Evolutionary conservation across 2,329 filamentous ascomycete species (phyloP).

Genomic region (Aureobasidium uvarum): DNA sequence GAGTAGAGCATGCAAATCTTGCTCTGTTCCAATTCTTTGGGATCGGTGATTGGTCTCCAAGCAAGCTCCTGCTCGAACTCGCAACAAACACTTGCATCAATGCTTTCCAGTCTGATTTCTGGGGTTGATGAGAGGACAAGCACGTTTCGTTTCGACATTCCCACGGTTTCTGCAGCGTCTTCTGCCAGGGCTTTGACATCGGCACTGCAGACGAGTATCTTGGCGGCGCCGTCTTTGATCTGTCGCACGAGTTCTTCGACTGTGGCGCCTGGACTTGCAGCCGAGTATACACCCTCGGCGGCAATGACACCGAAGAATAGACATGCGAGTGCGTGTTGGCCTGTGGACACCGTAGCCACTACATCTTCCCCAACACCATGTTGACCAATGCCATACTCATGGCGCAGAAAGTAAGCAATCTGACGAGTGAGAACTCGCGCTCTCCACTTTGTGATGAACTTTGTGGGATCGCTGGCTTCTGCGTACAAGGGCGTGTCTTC

Average conservation of each 20-base stretch:
- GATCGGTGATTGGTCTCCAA: constrained; percentile 57
- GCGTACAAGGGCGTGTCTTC: constrained; percentile 57
- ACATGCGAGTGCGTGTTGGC: constrained; percentile 55
- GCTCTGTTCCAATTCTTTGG: constrained; percentile 47
- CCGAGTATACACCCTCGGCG: constrained; percentile 59
- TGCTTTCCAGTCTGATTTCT: background rate
- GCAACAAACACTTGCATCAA: constrained; percentile 6
- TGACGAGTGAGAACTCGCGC: constrained; percentile 52
- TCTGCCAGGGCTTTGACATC: constrained; percentile 50
- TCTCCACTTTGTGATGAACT: constrained; percentile 54
- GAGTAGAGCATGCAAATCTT: constrained; percentile 48
- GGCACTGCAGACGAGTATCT: constrained; percentile 50
- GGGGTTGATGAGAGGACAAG: constrained; percentile 39
- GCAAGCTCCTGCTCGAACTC: constrained; percentile 43
- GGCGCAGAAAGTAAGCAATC: constrained; percentile 57
- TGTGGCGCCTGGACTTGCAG: constrained; percentile 53
- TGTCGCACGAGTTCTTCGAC: constrained; percentile 53
- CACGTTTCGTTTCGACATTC: constrained; percentile 49
- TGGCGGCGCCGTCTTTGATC: constrained; percentile 45
- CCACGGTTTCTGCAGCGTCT: constrained; percentile 51
- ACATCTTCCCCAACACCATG: constrained; percentile 53
- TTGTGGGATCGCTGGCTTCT: constrained; percentile 57
- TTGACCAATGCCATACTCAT: constrained; percentile 53
- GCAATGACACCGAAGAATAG: constrained; percentile 58
- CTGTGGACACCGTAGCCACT: constrained; percentile 57